phyloP scores from a whole-genome alignment of 2,329 filamentous ascomycete genomes.

The Stagonosporopsis vannaccii region DNA sequence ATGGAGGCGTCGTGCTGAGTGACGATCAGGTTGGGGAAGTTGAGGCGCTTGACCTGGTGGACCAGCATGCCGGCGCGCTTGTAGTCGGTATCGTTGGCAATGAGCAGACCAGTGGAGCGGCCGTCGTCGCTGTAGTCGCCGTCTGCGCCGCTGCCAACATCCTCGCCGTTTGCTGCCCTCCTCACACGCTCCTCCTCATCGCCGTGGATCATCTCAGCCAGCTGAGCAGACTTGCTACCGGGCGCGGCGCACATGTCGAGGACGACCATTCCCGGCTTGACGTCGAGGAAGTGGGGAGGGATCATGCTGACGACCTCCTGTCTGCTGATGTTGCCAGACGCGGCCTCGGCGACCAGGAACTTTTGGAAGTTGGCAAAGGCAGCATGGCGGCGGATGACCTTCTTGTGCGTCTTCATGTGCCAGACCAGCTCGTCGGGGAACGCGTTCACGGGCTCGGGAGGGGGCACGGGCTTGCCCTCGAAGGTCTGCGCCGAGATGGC shows the following conservation, averaged over 20 bases:
- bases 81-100: constrained; percentile 97
- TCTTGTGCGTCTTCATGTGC: constrained; percentile 98
- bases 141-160: constrained; percentile 62
- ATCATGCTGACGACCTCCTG: constrained; percentile 99
- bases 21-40: constrained; percentile 94
- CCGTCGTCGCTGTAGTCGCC: constrained; percentile 75
- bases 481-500: constrained; percentile 84
- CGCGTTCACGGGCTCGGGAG: constrained; percentile 84
- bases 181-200: constrained; percentile 89
- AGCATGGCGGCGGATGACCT: constrained; percentile 89
- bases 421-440: constrained; percentile 95
- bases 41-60: constrained; percentile 96
- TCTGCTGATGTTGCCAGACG: constrained; percentile 94
- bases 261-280: constrained; percentile 89
- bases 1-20: constrained; percentile 98
- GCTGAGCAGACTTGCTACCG: constrained; percentile 94
- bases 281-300: constrained; percentile 89
- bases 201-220: constrained; percentile 91
- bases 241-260: constrained; percentile 96
- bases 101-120: constrained; percentile 85
- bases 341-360: constrained; percentile 96
- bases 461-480: constrained; percentile 81
- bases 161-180: constrained; percentile 71
- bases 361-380: constrained; percentile 97
- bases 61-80: constrained; percentile 96